Conservation (phyloP, 306 rosid genomes). For the Quercus berberidifolia region DNA sequence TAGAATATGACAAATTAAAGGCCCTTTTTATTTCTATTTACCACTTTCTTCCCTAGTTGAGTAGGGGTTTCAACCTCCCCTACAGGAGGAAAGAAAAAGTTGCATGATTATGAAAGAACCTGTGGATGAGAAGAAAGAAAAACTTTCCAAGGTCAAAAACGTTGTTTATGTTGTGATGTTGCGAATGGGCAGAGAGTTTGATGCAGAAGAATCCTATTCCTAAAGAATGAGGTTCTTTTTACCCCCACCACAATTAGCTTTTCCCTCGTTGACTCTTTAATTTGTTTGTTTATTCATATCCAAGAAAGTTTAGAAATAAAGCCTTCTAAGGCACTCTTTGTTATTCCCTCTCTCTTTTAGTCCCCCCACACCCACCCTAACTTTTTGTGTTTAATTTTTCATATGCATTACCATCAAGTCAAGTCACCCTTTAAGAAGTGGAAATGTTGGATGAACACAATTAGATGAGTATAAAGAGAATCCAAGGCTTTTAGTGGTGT, state of each 20-base stretch:
- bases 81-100: constrained; percentile 32
- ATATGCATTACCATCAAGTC: constrained; percentile 25
- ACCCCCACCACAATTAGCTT: constrained; percentile 41
- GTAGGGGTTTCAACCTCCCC: constrained; percentile 29
- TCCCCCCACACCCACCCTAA: not conserved
- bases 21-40: constrained; percentile 10
- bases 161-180: constrained; percentile 29
- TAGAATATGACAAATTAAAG: constrained; percentile 28
- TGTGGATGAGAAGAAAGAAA: constrained; percentile 36
- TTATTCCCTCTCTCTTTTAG: constrained; percentile 7
- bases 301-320: not conserved
- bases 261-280: constrained; percentile 47
- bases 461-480: constrained; percentile 5
- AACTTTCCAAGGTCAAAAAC: constrained; percentile 38
- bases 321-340: constrained; percentile 36
- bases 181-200: constrained; percentile 43
- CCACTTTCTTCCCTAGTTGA: constrained; percentile 36
- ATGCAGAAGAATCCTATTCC: constrained; percentile 54
- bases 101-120: constrained; percentile 24
- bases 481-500: constrained; percentile 3
- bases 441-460: constrained; percentile 10
- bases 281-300: not conserved
- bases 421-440: constrained; percentile 16
- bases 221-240: constrained; percentile 46
- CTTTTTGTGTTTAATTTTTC: constrained; percentile 3